Evolutionary conservation across 2,329 filamentous ascomycete species (phyloP).

Genomic region (Colletotrichum spaethianum): DNA sequence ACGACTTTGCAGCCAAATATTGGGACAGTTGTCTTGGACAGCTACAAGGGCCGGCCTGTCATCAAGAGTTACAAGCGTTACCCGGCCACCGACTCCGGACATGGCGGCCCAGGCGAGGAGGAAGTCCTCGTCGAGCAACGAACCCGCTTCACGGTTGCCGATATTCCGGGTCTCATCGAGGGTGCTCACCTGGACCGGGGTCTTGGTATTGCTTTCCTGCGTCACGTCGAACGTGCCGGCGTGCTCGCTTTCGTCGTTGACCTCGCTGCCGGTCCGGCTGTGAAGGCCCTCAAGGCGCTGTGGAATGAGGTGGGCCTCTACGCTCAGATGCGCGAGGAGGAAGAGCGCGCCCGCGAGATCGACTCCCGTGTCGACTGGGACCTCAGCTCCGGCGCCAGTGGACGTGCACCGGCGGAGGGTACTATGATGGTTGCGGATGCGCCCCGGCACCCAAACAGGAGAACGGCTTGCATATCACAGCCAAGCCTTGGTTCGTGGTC

Average conservation of each 20-base stretch:
- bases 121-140: slow-evolving; percentile 69
- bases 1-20: slow-evolving; percentile 96
- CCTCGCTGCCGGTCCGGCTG: slow-evolving; percentile 83
- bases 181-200: slow-evolving; percentile 94
- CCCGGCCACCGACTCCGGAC: slow-evolving; percentile 48
- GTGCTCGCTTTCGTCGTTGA: slow-evolving; percentile 96
- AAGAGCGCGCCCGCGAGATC: slow-evolving; percentile 76
- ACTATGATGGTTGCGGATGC: slow-evolving; percentile 50
- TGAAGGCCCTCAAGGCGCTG: slow-evolving; percentile 82
- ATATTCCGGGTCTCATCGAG: slow-evolving; percentile 94
- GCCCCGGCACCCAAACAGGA: slow-evolving; percentile 45
- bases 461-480: slow-evolving; percentile 80
- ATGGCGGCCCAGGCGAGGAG: slow-evolving; percentile 54
- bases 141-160: slow-evolving; percentile 91
- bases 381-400: slow-evolving; percentile 62
- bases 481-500: slow-evolving; percentile 96
- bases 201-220: slow-evolving; percentile 90
- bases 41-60: slow-evolving; percentile 81
- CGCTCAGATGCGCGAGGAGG: slow-evolving; percentile 81
- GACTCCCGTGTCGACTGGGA: slow-evolving; percentile 71
- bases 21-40: slow-evolving; percentile 93
- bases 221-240: slow-evolving; percentile 93
- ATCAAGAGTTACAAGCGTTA: slow-evolving; percentile 55
- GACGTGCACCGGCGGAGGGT: slow-evolving; percentile 32
- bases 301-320: slow-evolving; percentile 95